Evolutionary conservation across 2,329 filamentous ascomycete species (phyloP), one percentile per base, ranked within the genome.

Genomic region (Paramyrothecium sp.): DNA sequence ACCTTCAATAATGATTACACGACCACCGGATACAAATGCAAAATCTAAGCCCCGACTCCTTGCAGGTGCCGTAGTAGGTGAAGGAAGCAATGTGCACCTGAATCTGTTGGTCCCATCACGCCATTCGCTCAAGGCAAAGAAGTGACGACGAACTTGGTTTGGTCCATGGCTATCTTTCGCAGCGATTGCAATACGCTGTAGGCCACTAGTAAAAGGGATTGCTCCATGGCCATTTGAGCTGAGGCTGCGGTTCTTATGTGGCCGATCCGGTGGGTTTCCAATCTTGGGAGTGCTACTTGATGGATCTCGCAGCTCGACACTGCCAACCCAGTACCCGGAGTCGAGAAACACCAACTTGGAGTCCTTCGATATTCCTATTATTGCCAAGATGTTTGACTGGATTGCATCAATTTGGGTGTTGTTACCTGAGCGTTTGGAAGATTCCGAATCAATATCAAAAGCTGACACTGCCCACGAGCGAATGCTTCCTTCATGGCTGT

Each of bases 121-220:
- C 49, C 49, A 51, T 23, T 51, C 49, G 22, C 49, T 51, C 49
- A 51, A 19, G 17, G 49, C 49, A 30, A 51, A 51, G 22, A 51
- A 51, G 19, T 51, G 49, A 17, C 49, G 49, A 16, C 49, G 20
- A 51, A n/a, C 30, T n/a, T 30, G 19, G 12, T 7, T 7, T 17
- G 20, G 33, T 17, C 19, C 26, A 30, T 30, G 26, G 26, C 26
- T 10, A 30, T 10, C 10, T 30, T 30, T 30, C 26, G 26, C 26
- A 10, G 26, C 26, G 10, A 30, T 30, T 10, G 4, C 10, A 10
- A 4, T 10, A 30, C 10, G 26, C 4, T 30, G n/a, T 30, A 30
- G 26, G 26, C 26, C 26, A 30, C 26, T 4, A 4, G 26, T 30
- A 10, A 30, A 10, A 5, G 26, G 26, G 26, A 4, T 30, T 10